Conservation (phyloP, 2,329 filamentous ascomycete species). For the Talaromyces sp. region DNA sequence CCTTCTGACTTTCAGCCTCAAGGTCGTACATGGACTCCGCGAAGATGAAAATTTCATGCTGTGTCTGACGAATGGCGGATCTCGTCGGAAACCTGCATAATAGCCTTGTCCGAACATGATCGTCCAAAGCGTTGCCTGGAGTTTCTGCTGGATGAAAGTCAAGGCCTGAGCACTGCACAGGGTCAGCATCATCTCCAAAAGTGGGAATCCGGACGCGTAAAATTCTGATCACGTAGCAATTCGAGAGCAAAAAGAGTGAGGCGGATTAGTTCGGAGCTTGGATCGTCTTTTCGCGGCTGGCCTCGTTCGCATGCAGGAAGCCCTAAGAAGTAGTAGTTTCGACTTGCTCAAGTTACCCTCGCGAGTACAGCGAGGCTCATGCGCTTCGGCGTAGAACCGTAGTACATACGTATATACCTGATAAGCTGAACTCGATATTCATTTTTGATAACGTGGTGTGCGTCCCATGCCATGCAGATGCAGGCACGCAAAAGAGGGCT, state of each 20-base stretch:
- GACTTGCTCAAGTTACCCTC: background rate
- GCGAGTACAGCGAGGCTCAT: background rate
- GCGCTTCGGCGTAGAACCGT: background rate
- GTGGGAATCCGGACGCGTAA: background rate
- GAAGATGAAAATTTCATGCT: background rate
- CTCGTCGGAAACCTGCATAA: background rate
- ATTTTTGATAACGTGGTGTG: background rate
- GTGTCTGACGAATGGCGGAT: background rate
- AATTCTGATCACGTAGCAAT: background rate
- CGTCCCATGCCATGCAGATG: constrained; percentile 3
- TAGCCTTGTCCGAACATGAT: background rate
- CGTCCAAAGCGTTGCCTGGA: background rate
- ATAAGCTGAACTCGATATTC: background rate
- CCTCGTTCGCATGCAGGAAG: constrained; percentile 1
- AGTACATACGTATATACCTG: background rate
- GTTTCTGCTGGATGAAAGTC: background rate
- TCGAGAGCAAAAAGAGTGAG: background rate
- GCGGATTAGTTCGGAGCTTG: constrained; percentile 1
- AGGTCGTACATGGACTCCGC: background rate
- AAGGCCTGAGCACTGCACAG: background rate
- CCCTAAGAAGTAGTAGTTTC: background rate
- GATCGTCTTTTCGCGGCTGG: background rate
- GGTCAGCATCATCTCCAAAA: background rate
- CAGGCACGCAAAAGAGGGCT: background rate
- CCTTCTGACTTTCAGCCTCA: background rate